These are phyloP conservation scores for Picea mariana DNA, from an alignment of 83 land plant genomes.

Conservation along the genomic window DNA sequence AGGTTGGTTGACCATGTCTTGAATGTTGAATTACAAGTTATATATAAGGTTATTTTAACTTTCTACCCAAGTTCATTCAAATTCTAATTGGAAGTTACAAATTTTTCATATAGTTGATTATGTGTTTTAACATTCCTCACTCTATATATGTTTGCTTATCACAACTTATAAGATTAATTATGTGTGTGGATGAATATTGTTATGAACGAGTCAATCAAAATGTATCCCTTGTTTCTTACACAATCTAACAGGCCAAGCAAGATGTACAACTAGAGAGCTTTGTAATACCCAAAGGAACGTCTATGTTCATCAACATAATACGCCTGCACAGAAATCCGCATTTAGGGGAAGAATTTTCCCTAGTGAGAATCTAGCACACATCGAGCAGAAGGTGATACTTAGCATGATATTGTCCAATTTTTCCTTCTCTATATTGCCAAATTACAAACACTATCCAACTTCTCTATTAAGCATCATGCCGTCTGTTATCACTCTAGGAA, in stretches of 20 bases:
- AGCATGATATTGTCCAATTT: conserved; percentile 43
- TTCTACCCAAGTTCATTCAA: no score
- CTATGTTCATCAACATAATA: conserved; percentile 61
- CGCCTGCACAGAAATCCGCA: conserved; percentile 62
- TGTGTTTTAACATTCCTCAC: no score
- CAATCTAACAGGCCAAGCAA: conserved; percentile 48
- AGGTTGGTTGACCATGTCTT: conserved; percentile 56
- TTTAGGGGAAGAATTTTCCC: conserved; percentile 66
- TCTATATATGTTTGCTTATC: no score
- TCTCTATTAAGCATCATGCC: conserved; percentile 50
- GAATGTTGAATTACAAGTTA: conserved; percentile 56
- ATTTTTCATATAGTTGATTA: no score
- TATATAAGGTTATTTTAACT: conserved; percentile 37
- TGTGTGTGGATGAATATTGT: conserved; percentile 58
- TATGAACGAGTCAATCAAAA: conserved; percentile 46
- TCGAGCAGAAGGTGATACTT: conserved; percentile 58
- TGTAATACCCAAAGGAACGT: conserved; percentile 57
- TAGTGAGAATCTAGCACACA: conserved; percentile 39
- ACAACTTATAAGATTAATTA: no score
- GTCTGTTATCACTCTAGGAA: no score
- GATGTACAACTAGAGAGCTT: background rate
- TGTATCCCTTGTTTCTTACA: conserved; percentile 61
- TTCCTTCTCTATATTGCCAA: conserved; percentile 37
- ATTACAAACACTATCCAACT: conserved; percentile 42
- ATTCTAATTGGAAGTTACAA: no score